Evolutionary conservation across 2,329 filamentous ascomycete genomes (phyloP).

Genomic region (Fusarium multiceps): DNA sequence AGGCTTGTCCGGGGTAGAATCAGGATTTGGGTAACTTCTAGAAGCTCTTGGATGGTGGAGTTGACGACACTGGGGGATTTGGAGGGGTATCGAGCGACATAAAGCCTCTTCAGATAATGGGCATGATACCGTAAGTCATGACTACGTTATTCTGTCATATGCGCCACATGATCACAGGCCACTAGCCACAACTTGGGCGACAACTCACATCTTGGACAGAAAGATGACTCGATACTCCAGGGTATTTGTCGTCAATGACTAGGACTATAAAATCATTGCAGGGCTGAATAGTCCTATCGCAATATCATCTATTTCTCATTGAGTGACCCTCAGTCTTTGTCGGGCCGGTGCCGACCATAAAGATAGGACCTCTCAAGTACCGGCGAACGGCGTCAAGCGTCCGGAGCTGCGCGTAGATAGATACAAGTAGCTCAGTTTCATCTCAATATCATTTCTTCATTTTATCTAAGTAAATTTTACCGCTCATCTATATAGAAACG

Average conservation of each 20-base stretch:
- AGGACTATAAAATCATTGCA: background rate
- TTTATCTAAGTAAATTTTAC: background rate
- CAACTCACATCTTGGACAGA: background rate
- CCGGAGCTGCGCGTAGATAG: constrained; percentile 14
- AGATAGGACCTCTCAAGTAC: constrained; percentile 2
- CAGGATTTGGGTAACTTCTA: constrained; percentile 42
- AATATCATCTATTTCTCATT: background rate
- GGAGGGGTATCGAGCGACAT: constrained; percentile 36
- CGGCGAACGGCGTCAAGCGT: constrained; percentile 30
- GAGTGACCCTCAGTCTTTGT: background rate
- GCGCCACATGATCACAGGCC: constrained; percentile 8
- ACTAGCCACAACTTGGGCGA: constrained; percentile 8
- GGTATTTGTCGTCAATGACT: background rate
- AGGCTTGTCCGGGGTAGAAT: constrained; percentile 13
- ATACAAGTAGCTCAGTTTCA: background rate
- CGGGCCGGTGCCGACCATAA: constrained; percentile 18
- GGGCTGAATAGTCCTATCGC: background rate
- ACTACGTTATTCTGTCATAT: constrained; percentile 21
- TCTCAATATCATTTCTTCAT: background rate
- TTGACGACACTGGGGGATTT: constrained; percentile 21
- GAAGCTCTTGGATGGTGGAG: constrained; percentile 44
- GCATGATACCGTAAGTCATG: background rate
- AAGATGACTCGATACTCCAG: background rate
- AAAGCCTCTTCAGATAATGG: background rate
- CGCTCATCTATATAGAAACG: constrained; percentile 3